Evolutionary conservation across 495 filamentous ascomycete species (phyloP).

Genomic region (Hypoxylon cercidicola): DNA sequence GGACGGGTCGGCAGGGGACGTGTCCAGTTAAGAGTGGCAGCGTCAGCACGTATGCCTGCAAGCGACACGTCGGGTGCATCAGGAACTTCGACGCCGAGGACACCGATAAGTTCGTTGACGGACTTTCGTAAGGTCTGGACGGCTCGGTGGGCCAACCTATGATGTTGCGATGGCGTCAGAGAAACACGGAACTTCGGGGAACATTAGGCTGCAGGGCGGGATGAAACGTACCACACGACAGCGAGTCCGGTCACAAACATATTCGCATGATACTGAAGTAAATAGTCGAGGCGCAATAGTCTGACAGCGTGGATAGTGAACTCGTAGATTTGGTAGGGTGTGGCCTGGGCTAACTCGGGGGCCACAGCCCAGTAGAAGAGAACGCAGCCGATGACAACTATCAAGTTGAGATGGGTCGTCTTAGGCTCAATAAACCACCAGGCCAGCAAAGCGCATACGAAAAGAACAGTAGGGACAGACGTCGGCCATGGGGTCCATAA

Average conservation of each 20-base stretch:
- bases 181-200: slow-evolving; percentile 2
- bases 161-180: slow-evolving; percentile 21
- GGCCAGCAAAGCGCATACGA: slow-evolving; percentile 59
- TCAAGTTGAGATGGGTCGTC: slow-evolving; percentile 56
- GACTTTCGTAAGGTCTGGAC: slow-evolving; percentile 89
- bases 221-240: slow-evolving; percentile 52
- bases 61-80: slow-evolving; percentile 89
- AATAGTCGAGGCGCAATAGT: slow-evolving; percentile 51
- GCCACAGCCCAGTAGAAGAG: slow-evolving; percentile 58
- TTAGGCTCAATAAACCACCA: slow-evolving; percentile 62
- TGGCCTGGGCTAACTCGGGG: slow-evolving; percentile 54
- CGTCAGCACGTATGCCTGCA: slow-evolving; percentile 87
- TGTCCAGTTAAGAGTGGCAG: slow-evolving; percentile 92
- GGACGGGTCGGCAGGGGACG: slow-evolving; percentile 79
- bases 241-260: slow-evolving; percentile 59
- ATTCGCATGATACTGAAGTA: slow-evolving; percentile 54
- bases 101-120: slow-evolving; percentile 86
- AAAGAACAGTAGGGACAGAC: slow-evolving; percentile 60
- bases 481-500: slow-evolving; percentile 62
- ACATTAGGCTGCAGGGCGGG: background rate
- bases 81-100: slow-evolving; percentile 93
- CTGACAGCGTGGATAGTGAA: slow-evolving; percentile 46
- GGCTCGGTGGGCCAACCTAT: slow-evolving; percentile 56
- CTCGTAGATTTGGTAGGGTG: slow-evolving; percentile 51
- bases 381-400: slow-evolving; percentile 57